Percentiles rank a stretch among this genome's conserved stretches.
Evolutionary conservation across 2,329 filamentous ascomycete genomes (phyloP).

Genomic region (Thielaviopsis cerberus): DNA sequence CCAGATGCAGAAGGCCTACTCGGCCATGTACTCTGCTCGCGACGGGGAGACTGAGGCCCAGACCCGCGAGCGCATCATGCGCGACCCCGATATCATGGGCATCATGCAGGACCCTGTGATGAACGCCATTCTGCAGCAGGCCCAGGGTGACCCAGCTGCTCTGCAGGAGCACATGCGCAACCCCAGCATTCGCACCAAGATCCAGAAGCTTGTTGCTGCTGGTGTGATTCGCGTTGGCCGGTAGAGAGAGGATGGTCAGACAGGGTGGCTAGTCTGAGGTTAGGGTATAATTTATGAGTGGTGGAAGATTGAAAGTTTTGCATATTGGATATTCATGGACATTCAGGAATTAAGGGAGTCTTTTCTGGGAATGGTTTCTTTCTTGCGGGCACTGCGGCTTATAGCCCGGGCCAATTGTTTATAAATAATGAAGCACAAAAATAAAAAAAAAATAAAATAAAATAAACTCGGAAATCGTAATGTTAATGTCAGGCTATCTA

Average conservation of each 20-base stretch:
- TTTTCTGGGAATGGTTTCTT: background rate
- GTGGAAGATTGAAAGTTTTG: background rate
- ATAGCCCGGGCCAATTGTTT: background rate
- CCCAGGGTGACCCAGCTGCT: slow-evolving; percentile 78
- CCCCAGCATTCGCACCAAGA: slow-evolving; percentile 63
- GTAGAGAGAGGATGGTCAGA: slow-evolving; percentile 14
- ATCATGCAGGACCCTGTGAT: slow-evolving; percentile 94
- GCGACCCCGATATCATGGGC: slow-evolving; percentile 81
- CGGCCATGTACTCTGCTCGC: slow-evolving; percentile 73
- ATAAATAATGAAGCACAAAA: background rate
- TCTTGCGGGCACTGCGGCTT: background rate
- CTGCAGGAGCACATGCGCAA: slow-evolving; percentile 97
- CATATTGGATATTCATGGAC: background rate
- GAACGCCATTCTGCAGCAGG: slow-evolving; percentile 93
- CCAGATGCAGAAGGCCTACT: slow-evolving; percentile 81
- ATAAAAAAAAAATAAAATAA: background rate
- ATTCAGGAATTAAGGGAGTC: background rate
- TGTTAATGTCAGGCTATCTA: too few species aligned
- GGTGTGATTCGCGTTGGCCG: slow-evolving; percentile 69
- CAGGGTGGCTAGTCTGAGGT: background rate
- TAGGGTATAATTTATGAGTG: background rate
- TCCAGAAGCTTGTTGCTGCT: slow-evolving; percentile 85
- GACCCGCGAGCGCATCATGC: slow-evolving; percentile 76
- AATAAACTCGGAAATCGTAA: too few species aligned
- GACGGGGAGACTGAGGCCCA: slow-evolving; percentile 94